Base-by-base conservation (phyloP, 1,139 yeast genomes). In the Scheffersomyces titani region DNA sequence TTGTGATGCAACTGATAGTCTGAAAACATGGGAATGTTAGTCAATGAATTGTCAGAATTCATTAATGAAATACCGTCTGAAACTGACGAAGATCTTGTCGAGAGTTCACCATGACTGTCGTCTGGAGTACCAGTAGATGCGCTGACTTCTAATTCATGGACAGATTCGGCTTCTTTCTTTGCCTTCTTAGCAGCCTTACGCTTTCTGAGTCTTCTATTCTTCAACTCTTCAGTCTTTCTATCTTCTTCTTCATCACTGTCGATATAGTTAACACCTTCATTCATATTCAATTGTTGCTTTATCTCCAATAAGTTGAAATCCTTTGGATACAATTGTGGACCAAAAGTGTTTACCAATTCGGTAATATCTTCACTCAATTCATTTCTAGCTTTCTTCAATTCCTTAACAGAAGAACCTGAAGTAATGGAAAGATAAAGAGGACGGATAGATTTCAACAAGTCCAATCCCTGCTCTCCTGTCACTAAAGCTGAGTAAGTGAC, bases 391-490 rank as follows among this genome's bases (percentile, higher is more conserved):
- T 74, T 72, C 60, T 83, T 84, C 58, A 81, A 74, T 55, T 83
- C 87, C 53, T 74, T 70, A 51, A 86, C 78, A 46, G 88, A 86
- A 58, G 90, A 86, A 18, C 86, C 84, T 52, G 86, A 81, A 5
- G 83, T 82, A 48, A 93, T 73, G 1, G 97, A 89, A 50, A 92
- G 75, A 68, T 92, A 89, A 53, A 93, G 75, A 0, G 98, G 98
- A 61, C 92, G 81, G 59, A 93, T 75, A 5, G 96, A 87, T 69
- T 92, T 92, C 71, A 89, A 84, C 53, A 91, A 79, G 69, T 94
- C 98, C 84, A 91, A 81, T 20, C 99, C 98, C 62, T 89, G 90
- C 68, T 94, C 99, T 54, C 99, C 98, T 55, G 92, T 87, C 22
- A 90, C 80, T 62, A 94, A 79, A 0, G 98, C 97, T 21, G 97